These are phyloP conservation scores for Adansonia madagascariensis DNA, from an alignment of 441 rosid genomes.

Conservation along the genomic window DNA sequence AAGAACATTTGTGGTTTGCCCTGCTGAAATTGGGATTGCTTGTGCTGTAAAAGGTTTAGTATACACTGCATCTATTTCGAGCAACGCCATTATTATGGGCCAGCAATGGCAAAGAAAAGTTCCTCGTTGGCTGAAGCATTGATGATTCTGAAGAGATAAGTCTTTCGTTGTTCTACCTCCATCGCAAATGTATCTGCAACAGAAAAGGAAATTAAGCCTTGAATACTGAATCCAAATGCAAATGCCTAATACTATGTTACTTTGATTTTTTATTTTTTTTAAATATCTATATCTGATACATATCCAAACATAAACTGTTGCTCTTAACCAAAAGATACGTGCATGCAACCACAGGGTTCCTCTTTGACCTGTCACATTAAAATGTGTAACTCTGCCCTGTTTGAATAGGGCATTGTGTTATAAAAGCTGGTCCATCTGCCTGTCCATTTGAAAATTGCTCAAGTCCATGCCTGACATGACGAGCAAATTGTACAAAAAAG, in stretches of 20 bases:
- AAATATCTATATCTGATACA: no score
- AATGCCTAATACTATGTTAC: no score
- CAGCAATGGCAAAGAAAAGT: neutral
- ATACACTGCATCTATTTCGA: neutral
- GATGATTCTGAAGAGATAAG: neutral
- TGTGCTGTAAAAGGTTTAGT: neutral
- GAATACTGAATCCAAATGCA: no score
- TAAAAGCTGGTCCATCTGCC: constrained; percentile 54
- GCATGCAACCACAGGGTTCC: constrained; percentile 62
- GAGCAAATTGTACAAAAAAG: neutral
- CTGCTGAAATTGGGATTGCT: neutral
- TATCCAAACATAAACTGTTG: constrained; percentile 37
- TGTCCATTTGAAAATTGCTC: constrained; percentile 50
- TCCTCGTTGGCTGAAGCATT: neutral
- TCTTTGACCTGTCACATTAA: constrained; percentile 62
- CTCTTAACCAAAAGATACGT: constrained; percentile 48
- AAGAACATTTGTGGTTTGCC: neutral
- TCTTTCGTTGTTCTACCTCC: neutral
- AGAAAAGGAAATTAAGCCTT: no score
- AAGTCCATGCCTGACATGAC: constrained; percentile 34
- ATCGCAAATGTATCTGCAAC: no score
- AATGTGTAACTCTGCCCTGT: constrained; percentile 54
- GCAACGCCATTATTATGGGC: neutral
- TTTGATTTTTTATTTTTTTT: no score
- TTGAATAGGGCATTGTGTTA: constrained; percentile 67